Base-by-base conservation (phyloP, 371 early-diverging fungal genomes). In the Actinomucor elegans region DNA sequence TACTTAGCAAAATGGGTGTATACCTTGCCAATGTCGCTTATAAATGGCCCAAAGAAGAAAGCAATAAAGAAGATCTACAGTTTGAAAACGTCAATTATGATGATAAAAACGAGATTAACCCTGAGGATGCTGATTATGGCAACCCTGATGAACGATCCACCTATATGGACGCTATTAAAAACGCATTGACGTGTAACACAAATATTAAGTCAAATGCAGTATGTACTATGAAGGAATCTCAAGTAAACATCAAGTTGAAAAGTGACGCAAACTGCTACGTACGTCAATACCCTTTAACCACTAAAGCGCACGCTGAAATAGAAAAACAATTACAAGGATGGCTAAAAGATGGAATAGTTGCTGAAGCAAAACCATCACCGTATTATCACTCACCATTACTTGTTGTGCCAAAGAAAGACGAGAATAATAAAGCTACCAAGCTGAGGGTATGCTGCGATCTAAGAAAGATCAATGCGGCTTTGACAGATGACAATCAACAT, bases 21-120 rank as follows among this genome's bases (percentile, higher is more conserved):
- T 24, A 34, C 9, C 9, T 55, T 0, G 7, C 3, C 8, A 43
- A 43, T 6, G 55, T 48, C 4, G 55, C 55, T 2, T 15, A 37
- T 4, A 15, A 5, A 59, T 75, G 12, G 50, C 52, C 52, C 9
- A 28, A 52, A 17, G 26, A 40, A 4, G 44, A 52, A 1, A 32
- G 32, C 1, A 26, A 20, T 11, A 41, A 52, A 10, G 52, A 50
- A 31, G 0, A 17, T 4, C 18, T 10, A 9, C 52, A 52, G 42
- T 52, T 52, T 33, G 23, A 52, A 43, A 40, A 43, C 26, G 17
- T 52, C 14, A 52, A 35, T 28, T 41, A 20, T 35, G 53, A 52
- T 44, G 34, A 12, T 5, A 11, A 43, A 26, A 35, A 52, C 5
- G 20, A 28, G 20, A 20, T 26, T 10, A 24, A 52, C 11, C 53